A percentile compares a stretch with the other conserved stretches of the same genome.
Conservation (phyloP, 805 yeast genomes). For the Groenewaldozyma salmanticensis region DNA sequence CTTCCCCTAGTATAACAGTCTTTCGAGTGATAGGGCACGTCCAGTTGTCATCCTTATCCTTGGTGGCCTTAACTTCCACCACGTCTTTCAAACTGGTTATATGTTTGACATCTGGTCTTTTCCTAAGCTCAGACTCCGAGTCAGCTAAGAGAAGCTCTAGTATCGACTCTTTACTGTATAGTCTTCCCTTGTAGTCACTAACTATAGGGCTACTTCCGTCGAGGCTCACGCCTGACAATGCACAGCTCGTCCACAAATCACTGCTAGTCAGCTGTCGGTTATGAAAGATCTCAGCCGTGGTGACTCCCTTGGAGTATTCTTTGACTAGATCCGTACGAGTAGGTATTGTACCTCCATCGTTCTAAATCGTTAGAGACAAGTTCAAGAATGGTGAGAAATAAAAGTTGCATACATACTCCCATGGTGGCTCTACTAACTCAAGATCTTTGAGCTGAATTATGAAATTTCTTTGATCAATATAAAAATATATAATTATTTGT, state of each 20-base stretch:
- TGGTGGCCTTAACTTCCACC: slow-evolving; percentile 29
- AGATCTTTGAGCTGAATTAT: too few species aligned
- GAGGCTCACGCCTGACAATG: slow-evolving; percentile 34
- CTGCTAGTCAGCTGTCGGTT: slow-evolving; percentile 17
- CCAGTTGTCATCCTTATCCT: slow-evolving; percentile 20
- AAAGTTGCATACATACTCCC: slow-evolving; percentile 2
- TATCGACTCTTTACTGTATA: slow-evolving; percentile 53
- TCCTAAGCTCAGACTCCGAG: slow-evolving; percentile 18
- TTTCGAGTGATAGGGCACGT: slow-evolving; percentile 31
- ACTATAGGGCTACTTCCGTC: slow-evolving; percentile 37
- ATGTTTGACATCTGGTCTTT: slow-evolving; percentile 21
- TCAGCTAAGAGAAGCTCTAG: slow-evolving; percentile 42
- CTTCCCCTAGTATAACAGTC: too few species aligned
- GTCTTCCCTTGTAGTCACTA: slow-evolving; percentile 53
- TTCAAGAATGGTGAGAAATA: neutral
- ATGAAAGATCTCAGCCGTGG: slow-evolving; percentile 19
- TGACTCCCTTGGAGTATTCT: slow-evolving; percentile 13
- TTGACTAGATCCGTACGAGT: slow-evolving; percentile 43
- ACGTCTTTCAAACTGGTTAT: slow-evolving; percentile 34
- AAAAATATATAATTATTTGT: too few species aligned
- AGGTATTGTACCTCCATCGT: slow-evolving; percentile 66
- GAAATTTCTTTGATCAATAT: too few species aligned
- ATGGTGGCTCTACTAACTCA: slow-evolving; percentile 3
- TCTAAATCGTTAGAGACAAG: slow-evolving; percentile 12
- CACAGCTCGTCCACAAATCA: slow-evolving; percentile 39